These are phyloP conservation scores for Rhizopus sp. DNA, from an alignment of 371 early-diverging fungal genomes.

Conservation along the genomic window DNA sequence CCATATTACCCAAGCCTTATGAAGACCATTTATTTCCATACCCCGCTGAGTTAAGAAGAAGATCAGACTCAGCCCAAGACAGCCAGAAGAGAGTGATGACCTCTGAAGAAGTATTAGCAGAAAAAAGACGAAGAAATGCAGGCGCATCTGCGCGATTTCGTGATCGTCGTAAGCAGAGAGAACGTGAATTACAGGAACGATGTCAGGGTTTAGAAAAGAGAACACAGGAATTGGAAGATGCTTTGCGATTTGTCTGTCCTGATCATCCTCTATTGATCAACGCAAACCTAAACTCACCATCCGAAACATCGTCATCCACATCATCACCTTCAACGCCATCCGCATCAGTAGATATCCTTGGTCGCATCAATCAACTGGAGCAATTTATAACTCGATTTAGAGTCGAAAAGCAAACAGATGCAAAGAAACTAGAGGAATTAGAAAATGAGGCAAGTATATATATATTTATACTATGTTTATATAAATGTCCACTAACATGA, in stretches of 20 bases:
- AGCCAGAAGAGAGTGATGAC: constrained; percentile 4
- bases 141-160: constrained; percentile 60
- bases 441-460: constrained; percentile 38
- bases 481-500: background rate
- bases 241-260: constrained; percentile 31
- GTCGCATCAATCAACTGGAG: constrained; percentile 44
- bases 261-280: constrained; percentile 22
- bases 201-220: constrained; percentile 54
- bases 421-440: constrained; percentile 31
- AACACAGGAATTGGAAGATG: constrained; percentile 42
- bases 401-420: constrained; percentile 41
- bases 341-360: constrained; percentile 19
- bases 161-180: constrained; percentile 62
- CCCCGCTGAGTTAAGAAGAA: constrained; percentile 1
- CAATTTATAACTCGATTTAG: constrained; percentile 35
- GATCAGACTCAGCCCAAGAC: constrained; percentile 5
- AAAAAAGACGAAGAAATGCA: constrained; percentile 61
- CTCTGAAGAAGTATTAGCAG: constrained; percentile 54
- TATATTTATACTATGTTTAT: background rate
- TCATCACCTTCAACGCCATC: constrained; percentile 1
- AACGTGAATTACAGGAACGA: constrained; percentile 52
- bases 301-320: constrained; percentile 1
- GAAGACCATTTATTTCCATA: background rate
- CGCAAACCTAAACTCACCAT: background rate
- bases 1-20: constrained; percentile 24